Conservation (phyloP, 768 basidiomycete species). For the Phylloporus sp. region DNA sequence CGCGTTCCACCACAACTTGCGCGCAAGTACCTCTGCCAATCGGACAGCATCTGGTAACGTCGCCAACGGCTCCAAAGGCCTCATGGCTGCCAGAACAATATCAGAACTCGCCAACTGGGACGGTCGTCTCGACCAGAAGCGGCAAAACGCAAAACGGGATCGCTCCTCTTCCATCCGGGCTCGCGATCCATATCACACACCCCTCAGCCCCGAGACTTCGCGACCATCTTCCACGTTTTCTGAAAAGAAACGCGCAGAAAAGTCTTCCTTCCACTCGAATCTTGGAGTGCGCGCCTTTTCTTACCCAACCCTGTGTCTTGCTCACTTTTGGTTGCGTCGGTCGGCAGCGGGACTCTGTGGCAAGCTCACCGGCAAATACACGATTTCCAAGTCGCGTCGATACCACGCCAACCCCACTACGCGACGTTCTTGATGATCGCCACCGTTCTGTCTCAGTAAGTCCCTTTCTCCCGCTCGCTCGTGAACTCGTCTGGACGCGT, state of each 20-base stretch:
- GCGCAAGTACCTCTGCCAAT: not conserved
- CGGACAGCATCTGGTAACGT: not conserved
- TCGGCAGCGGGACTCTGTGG: conserved; percentile 12
- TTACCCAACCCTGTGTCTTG: not conserved
- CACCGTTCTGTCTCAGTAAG: conserved; percentile 13
- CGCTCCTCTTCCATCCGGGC: conserved; percentile 8
- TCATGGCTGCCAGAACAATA: conserved; percentile 14
- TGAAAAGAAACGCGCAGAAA: conserved; percentile 8
- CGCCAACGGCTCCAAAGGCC: not conserved
- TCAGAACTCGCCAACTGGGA: conserved; percentile 20
- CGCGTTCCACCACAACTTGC: conserved; percentile 2
- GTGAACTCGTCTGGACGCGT: conserved; percentile 1
- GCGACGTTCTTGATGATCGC: conserved; percentile 1
- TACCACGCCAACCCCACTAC: conserved; percentile 8
- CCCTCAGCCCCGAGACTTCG: not conserved
- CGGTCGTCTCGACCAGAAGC: conserved; percentile 8
- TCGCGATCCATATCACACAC: conserved; percentile 10
- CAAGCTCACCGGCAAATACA: not conserved
- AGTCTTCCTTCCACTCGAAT: conserved; percentile 1
- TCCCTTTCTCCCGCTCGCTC: not conserved
- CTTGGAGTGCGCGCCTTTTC: conserved; percentile 11
- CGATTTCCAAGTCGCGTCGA: conserved; percentile 6
- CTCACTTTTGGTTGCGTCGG: conserved; percentile 3
- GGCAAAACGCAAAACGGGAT: conserved; percentile 5
- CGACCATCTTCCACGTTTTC: not conserved